Evolutionary conservation across 352 stramenopile genomes (phyloP).

Genomic region (Pythium insidiosum): DNA sequence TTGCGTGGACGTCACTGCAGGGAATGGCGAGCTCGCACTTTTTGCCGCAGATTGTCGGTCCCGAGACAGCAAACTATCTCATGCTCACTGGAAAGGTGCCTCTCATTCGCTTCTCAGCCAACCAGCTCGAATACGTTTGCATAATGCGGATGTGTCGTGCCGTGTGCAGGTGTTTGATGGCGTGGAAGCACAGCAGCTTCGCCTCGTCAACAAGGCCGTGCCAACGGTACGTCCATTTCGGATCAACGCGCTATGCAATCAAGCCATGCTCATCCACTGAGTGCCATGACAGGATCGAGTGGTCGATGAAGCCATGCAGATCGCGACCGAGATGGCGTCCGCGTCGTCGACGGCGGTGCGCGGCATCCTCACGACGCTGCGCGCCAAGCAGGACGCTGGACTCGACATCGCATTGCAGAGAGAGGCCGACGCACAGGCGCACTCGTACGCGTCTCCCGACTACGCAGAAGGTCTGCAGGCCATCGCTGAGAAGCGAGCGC

Average conservation of each 20-base stretch:
- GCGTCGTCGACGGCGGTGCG: constrained; percentile 66
- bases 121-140: too few relatives aligned
- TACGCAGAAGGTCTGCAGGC: constrained; percentile 75
- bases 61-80: constrained; percentile 54
- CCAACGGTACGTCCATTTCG: constrained; percentile 19
- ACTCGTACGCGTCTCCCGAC: constrained; percentile 74
- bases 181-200: constrained; percentile 35
- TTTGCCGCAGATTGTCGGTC: constrained; percentile 53
- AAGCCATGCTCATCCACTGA: background rate
- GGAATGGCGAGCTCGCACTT: constrained; percentile 85
- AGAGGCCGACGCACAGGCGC: constrained; percentile 71
- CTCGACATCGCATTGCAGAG: constrained; percentile 55
- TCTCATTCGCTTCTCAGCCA: too few relatives aligned
- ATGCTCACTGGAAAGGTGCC: constrained; percentile 63
- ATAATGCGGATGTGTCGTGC: too few relatives aligned
- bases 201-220: constrained; percentile 44
- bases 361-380: constrained; percentile 51
- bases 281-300: constrained; percentile 20
- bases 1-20: constrained; percentile 7
- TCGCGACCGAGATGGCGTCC: constrained; percentile 52
- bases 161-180: constrained; percentile 49
- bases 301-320: constrained; percentile 32
- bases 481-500: constrained; percentile 51
- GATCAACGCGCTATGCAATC: background rate
- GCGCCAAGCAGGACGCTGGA: constrained; percentile 54